Evolutionary conservation across 768 basidiomycete species (phyloP).

Genomic region (Tephrocybe sp.): DNA sequence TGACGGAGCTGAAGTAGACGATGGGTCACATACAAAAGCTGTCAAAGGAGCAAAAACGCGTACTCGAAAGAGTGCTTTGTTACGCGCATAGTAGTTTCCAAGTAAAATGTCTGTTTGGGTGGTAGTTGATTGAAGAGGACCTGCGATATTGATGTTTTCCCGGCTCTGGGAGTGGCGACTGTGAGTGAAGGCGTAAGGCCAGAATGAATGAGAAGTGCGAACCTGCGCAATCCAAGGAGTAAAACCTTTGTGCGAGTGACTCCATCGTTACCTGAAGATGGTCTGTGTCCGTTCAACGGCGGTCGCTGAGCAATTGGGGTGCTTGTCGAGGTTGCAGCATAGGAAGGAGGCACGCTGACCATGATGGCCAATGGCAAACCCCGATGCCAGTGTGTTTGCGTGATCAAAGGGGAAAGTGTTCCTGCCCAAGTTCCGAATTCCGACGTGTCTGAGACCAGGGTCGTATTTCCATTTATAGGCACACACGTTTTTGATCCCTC

Average conservation of each 20-base stretch:
- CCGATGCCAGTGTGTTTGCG: no score
- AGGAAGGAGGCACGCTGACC: constrained; percentile 25
- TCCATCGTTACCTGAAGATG: constrained; percentile 18
- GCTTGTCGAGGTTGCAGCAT: constrained; percentile 30
- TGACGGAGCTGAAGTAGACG: constrained; percentile 63
- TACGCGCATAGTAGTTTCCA: constrained; percentile 82
- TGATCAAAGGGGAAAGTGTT: constrained; percentile 5
- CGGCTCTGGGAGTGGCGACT: constrained; percentile 54
- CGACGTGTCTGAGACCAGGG: not conserved
- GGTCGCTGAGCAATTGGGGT: constrained; percentile 24
- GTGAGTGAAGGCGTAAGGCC: constrained; percentile 4
- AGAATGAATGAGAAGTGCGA: constrained; percentile 3
- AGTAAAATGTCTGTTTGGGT: constrained; percentile 83
- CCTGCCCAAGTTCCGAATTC: constrained; percentile 9
- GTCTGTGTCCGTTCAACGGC: constrained; percentile 26
- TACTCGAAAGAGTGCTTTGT: constrained; percentile 79
- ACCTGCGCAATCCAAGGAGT: constrained; percentile 71
- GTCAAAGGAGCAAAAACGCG: constrained; percentile 26
- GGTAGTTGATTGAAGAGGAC: constrained; percentile 86
- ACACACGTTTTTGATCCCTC: constrained; percentile 30
- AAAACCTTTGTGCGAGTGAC: constrained; percentile 64
- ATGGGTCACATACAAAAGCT: not conserved
- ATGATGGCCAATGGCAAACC: constrained; percentile 13
- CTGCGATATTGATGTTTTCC: constrained; percentile 89
- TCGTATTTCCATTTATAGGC: not conserved